A percentile compares a stretch with the other conserved stretches of the same genome.
Evolutionary conservation across 305 asterid genomes (phyloP).

Genomic region (Fraxinus velutina): DNA sequence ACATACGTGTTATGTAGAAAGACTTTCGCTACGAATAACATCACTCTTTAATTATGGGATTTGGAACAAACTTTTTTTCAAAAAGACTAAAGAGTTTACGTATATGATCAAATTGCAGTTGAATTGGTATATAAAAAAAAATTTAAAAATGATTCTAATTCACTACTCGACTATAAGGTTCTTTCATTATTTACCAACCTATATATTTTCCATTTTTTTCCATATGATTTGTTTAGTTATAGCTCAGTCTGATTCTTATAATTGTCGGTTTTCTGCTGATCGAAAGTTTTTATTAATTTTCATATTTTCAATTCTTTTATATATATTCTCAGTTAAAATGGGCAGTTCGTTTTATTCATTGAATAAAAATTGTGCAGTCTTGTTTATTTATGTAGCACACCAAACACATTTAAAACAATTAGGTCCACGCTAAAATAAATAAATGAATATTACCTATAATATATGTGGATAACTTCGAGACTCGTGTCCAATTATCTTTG

Average conservation of each 20-base stretch:
- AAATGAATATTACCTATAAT: neutral
- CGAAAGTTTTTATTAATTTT: neutral
- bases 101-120: neutral
- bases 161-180: neutral
- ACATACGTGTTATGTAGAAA: too few relatives aligned
- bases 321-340: too few relatives aligned
- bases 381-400: neutral
- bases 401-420: neutral
- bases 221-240: neutral
- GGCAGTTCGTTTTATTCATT: too few relatives aligned
- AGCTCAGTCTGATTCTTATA: neutral
- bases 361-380: too few relatives aligned
- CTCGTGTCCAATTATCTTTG: too few relatives aligned
- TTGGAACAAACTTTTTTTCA: neutral
- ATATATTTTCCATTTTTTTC: too few relatives aligned
- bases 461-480: too few relatives aligned
- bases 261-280: neutral
- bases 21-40: too few relatives aligned
- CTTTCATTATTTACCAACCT: too few relatives aligned
- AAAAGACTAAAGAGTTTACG: neutral
- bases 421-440: neutral
- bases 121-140: too few relatives aligned
- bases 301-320: neutral
- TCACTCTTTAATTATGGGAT: neutral
- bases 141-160: too few relatives aligned